phyloP scores from a whole-genome alignment of 352 stramenopile species.

The Globisporangium acanthophoron region DNA sequence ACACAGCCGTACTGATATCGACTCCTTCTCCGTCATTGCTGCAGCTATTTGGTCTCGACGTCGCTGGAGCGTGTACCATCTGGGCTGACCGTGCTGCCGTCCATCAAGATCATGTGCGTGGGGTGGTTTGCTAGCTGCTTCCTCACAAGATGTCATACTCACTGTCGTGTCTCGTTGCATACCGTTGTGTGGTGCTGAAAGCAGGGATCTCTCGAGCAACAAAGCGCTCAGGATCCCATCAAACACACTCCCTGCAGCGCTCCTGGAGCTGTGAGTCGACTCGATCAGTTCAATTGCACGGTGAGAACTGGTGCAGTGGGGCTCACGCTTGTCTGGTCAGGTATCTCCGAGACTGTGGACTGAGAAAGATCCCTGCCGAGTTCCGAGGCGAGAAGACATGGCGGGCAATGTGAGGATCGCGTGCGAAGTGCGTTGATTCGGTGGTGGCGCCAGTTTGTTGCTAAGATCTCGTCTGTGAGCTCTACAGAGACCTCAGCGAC shows the following conservation, averaged over 20 bases:
- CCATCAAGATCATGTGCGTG: constrained; percentile 17
- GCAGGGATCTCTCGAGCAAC: constrained; percentile 13
- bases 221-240: constrained; percentile 6
- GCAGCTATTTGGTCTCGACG: constrained; percentile 6
- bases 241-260: constrained; percentile 13
- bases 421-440: no score
- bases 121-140: background rate
- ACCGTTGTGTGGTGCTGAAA: background rate
- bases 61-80: constrained; percentile 4
- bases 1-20: no score
- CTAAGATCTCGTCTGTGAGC: background rate
- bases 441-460: background rate
- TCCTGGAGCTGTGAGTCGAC: constrained; percentile 10
- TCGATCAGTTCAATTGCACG: background rate
- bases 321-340: background rate
- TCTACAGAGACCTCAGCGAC: constrained; percentile 11
- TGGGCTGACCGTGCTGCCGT: constrained; percentile 10
- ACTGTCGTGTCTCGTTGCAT: no score
- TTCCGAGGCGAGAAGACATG: constrained; percentile 15
- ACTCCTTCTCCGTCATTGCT: background rate
- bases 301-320: background rate
- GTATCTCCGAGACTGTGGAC: constrained; percentile 8
- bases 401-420: constrained; percentile 8
- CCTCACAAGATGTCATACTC: background rate
- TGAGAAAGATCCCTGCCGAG: constrained; percentile 10